A percentile compares a stretch with the other conserved stretches of the same genome.
phyloP scores from a whole-genome alignment of 495 filamentous ascomycete genomes.

The Amphirosellinia nigrospora region DNA sequence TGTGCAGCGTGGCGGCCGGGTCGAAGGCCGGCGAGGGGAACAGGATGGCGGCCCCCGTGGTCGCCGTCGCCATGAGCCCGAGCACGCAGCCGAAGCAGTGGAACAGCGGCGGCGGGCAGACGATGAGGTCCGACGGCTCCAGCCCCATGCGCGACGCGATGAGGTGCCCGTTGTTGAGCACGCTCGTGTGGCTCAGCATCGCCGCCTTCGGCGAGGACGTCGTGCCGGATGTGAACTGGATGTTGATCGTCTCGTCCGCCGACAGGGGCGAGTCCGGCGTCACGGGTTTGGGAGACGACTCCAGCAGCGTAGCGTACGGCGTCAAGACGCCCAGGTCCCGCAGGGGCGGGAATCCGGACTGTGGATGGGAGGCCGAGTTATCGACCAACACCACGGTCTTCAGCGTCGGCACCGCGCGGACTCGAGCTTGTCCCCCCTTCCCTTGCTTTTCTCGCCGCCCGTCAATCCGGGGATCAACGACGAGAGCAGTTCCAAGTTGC shows the following conservation, averaged over 20 bases:
- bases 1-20: conserved; percentile 69
- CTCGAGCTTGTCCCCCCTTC: conserved; percentile 52
- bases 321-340: conserved; percentile 44
- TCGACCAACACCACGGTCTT: conserved; percentile 77
- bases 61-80: conserved; percentile 93
- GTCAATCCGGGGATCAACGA: conserved; percentile 67
- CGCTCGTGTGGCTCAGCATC: conserved; percentile 80
- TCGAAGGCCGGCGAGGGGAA: conserved; percentile 91
- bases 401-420: conserved; percentile 72
- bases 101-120: conserved; percentile 87
- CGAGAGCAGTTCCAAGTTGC: conserved; percentile 73
- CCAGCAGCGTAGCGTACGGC: conserved; percentile 60
- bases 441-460: neutral
- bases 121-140: conserved; percentile 72
- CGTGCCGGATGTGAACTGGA: conserved; percentile 96
- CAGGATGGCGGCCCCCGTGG: conserved; percentile 82
- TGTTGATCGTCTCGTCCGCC: conserved; percentile 81
- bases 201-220: conserved; percentile 91
- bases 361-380: conserved; percentile 66
- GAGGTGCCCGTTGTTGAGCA: conserved; percentile 87
- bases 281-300: conserved; percentile 46
- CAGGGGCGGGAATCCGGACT: conserved; percentile 38
- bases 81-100: conserved; percentile 93
- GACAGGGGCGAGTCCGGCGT: conserved; percentile 58
- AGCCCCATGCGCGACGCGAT: conserved; percentile 86